phyloP scores from a whole-genome alignment of 23 red algal genomes.

The Gracilaria domingensis region DNA sequence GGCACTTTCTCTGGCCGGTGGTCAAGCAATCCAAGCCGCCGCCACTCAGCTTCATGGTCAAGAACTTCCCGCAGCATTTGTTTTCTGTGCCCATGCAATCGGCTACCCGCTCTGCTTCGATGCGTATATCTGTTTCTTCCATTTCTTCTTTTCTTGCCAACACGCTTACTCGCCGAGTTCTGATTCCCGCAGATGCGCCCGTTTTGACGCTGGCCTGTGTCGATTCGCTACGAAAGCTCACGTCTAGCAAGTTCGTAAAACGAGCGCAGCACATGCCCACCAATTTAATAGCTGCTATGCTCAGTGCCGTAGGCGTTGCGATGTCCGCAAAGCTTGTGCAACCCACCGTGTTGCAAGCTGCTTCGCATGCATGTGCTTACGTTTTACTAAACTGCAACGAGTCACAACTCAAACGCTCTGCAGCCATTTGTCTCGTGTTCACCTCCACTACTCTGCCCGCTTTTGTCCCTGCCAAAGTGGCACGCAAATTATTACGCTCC shows the following conservation, averaged over 20 bases:
- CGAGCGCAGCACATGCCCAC: not conserved
- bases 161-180: not conserved
- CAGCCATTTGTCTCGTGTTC: constrained; percentile 3
- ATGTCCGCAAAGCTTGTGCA: not conserved
- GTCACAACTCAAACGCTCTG: not conserved
- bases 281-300: constrained; percentile 12
- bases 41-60: constrained; percentile 26
- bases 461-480: not conserved
- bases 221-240: not conserved
- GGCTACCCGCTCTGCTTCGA: not conserved
- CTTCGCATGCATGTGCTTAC: constrained; percentile 9
- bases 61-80: not conserved
- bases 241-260: not conserved
- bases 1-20: constrained; percentile 28
- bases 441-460: not conserved
- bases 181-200: not conserved
- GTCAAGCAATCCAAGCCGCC: constrained; percentile 35
- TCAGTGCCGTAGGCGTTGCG: not conserved
- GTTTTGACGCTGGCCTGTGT: not conserved
- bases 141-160: constrained; percentile 23
- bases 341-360: constrained; percentile 1
- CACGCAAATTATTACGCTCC: not conserved
- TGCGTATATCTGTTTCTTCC: not conserved
- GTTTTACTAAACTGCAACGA: constrained; percentile 8
- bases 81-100: not conserved